Conservation (phyloP, 345 rosid species). For the Erysimum cheiranthoides region DNA sequence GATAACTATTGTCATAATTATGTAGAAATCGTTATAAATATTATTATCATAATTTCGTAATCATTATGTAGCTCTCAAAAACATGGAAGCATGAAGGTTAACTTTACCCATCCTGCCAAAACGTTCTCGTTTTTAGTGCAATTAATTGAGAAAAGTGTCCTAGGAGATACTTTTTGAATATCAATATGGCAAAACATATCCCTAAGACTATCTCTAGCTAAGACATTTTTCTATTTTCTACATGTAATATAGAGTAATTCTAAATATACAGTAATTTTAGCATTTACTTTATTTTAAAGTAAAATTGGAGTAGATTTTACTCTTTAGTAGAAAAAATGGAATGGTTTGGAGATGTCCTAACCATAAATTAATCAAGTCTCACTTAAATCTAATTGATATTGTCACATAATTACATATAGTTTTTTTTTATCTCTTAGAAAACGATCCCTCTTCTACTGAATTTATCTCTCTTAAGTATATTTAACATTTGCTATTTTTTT, state of each 20-base stretch:
- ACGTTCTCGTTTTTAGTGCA: conserved; percentile 3
- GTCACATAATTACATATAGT: conserved; percentile 1
- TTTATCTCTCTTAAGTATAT: not conserved
- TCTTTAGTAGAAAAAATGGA: no score
- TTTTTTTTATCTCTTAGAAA: not conserved
- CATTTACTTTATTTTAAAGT: no score
- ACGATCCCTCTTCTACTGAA: not conserved
- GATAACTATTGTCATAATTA: no score
- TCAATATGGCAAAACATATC: conserved; percentile 8
- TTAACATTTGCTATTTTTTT: no score
- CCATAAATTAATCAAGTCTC: not conserved
- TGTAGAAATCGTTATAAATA: not conserved
- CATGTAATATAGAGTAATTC: no score
- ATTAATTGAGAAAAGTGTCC: conserved; percentile 1
- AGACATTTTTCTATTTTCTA: no score
- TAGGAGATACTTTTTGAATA: not conserved
- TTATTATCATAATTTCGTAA: not conserved
- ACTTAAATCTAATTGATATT: not conserved
- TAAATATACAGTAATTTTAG: no score
- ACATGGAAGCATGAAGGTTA: conserved; percentile 2
- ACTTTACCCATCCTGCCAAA: not conserved
- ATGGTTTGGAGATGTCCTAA: not conserved
- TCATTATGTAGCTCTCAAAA: not conserved
- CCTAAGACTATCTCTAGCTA: no score
- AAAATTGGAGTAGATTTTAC: no score